Evolutionary conservation across 495 filamentous ascomycete species (phyloP).

Genomic region (Friedmanniomyces simplex): DNA sequence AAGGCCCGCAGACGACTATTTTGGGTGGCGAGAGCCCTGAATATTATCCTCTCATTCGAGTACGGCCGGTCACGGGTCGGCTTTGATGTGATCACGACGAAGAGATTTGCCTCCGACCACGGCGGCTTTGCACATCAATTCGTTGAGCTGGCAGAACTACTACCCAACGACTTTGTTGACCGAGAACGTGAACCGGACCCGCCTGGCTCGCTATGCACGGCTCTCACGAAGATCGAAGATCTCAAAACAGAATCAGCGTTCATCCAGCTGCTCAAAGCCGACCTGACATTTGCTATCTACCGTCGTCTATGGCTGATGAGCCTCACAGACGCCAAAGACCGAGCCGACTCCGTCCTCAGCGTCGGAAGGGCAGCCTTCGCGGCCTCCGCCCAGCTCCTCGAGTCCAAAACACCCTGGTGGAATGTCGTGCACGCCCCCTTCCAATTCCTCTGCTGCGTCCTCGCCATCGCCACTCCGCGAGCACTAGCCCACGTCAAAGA

Average conservation of each 20-base stretch:
- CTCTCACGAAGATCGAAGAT: conserved; percentile 15
- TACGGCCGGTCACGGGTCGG: conserved; percentile 40
- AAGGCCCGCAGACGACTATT: conserved; percentile 33
- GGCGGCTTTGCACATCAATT: conserved; percentile 11
- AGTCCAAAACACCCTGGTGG: conserved; percentile 18
- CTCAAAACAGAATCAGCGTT: conserved; percentile 12
- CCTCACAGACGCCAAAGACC: conserved; percentile 21
- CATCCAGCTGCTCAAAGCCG: conserved; percentile 19
- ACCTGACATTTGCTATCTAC: conserved; percentile 22
- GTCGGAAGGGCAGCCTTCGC: conserved; percentile 10
- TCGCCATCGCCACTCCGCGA: conserved; percentile 17
- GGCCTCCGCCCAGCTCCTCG: conserved; percentile 6
- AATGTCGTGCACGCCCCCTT: conserved; percentile 19
- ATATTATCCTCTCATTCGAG: conserved; percentile 41
- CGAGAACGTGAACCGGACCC: conserved; percentile 19
- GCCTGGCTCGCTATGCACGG: conserved; percentile 12
- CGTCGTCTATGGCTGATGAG: conserved; percentile 21
- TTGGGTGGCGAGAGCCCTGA: conserved; percentile 38
- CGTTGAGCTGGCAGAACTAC: conserved; percentile 18
- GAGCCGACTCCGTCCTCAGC: conserved; percentile 13
- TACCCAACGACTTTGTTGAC: conserved; percentile 20
- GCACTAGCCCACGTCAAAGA: conserved; percentile 7
- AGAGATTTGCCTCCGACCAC: conserved; percentile 13
- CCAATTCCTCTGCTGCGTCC: conserved; percentile 19
- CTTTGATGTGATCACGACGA: conserved; percentile 27